Percentiles rank a stretch among this genome's conserved stretches.
Conservation (phyloP, 2,329 filamentous ascomycete species). For the Neonectria sp. region DNA sequence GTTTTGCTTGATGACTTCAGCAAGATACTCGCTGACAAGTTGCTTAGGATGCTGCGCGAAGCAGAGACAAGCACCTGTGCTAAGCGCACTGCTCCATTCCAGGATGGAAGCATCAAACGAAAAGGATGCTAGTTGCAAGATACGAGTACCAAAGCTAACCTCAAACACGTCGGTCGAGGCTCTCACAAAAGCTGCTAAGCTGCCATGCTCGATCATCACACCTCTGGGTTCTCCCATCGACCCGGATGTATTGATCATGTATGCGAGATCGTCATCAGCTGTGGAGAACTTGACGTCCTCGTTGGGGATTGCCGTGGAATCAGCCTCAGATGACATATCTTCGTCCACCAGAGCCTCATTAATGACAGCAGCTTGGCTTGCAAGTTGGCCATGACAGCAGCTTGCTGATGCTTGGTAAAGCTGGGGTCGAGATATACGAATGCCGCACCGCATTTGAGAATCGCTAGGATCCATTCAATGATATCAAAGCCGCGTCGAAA, state of each 20-base stretch:
- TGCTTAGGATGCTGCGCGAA: slow-evolving; percentile 5
- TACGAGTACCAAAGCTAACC: slow-evolving; percentile 4
- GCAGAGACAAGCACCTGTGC: slow-evolving; percentile 7
- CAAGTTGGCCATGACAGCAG: background rate
- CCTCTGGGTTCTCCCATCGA: slow-evolving; percentile 8
- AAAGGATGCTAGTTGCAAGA: slow-evolving; percentile 5
- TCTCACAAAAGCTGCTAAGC: slow-evolving; percentile 1
- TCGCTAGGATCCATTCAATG: slow-evolving; percentile 1
- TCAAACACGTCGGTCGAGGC: background rate
- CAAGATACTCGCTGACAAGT: slow-evolving; percentile 3
- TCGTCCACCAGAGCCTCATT: background rate
- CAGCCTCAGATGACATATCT: background rate
- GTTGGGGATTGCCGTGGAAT: background rate
- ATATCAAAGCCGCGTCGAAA: background rate
- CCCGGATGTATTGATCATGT: slow-evolving; percentile 12
- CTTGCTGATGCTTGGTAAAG: background rate
- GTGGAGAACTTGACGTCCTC: background rate
- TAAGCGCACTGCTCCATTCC: background rate
- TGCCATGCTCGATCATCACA: slow-evolving; percentile 10
- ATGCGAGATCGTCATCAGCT: slow-evolving; percentile 2
- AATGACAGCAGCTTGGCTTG: background rate
- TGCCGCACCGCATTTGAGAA: slow-evolving; percentile 3
- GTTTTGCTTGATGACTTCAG: slow-evolving; percentile 3
- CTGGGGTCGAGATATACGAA: slow-evolving; percentile 5
- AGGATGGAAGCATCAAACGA: slow-evolving; percentile 10